A percentile compares a stretch with the other conserved stretches of the same genome.
phyloP scores from a whole-genome alignment of 2,329 filamentous ascomycete genomes.

The Fusarium guadeloupense region DNA sequence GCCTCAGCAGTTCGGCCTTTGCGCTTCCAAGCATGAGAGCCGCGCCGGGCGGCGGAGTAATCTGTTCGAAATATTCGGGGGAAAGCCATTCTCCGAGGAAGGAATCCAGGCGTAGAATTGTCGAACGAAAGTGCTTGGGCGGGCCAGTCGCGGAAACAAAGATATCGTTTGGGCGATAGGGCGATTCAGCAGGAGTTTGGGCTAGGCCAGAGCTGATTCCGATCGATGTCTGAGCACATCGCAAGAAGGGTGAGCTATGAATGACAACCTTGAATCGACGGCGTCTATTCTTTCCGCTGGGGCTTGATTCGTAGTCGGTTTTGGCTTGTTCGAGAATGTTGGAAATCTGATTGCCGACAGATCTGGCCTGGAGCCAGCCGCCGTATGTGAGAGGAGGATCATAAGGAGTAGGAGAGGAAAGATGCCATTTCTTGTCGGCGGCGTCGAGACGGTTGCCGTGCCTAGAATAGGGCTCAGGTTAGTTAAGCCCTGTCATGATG shows the following conservation, averaged over 20 bases:
- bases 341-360: constrained; percentile 85
- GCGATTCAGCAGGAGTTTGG: constrained; percentile 55
- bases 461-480: constrained; percentile 57
- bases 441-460: constrained; percentile 95
- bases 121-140: constrained; percentile 58
- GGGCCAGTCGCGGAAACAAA: constrained; percentile 47
- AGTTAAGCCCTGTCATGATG: constrained; percentile 11
- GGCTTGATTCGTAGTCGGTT: constrained; percentile 52
- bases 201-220: constrained; percentile 87
- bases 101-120: constrained; percentile 82
- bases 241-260: constrained; percentile 91
- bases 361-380: constrained; percentile 87
- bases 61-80: constrained; percentile 91
- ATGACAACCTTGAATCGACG: constrained; percentile 81
- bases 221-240: constrained; percentile 92
- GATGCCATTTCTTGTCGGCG: constrained; percentile 93
- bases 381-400: constrained; percentile 95
- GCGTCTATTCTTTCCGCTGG: constrained; percentile 51
- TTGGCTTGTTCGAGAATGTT: constrained; percentile 69
- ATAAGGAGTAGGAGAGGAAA: constrained; percentile 92
- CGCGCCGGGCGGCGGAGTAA: constrained; percentile 87
- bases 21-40: constrained; percentile 88
- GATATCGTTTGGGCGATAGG: constrained; percentile 47
- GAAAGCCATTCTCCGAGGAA: constrained; percentile 97
- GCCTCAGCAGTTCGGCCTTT: constrained; percentile 84